A percentile compares a stretch with the other conserved stretches of the same genome.
Conservation (phyloP, 2,329 filamentous ascomycete species). For the Sphaerulina populicola region DNA sequence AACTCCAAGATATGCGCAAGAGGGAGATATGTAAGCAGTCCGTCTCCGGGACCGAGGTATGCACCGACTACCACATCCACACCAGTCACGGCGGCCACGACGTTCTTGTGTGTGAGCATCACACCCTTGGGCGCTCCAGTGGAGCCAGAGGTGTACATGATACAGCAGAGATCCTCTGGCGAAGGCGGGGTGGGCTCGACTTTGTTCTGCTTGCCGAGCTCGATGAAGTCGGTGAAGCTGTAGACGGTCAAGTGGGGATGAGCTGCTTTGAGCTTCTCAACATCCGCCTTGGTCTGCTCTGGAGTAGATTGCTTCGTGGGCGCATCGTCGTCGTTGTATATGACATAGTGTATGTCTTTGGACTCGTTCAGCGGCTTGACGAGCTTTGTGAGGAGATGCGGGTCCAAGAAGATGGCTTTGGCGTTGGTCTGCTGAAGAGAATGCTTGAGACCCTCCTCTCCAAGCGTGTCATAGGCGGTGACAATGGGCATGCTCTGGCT, state of each 20-base stretch:
- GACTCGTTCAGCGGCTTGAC: conserved; percentile 48
- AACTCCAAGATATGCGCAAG: conserved; percentile 95
- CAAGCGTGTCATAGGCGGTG: conserved; percentile 89
- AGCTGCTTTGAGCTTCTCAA: conserved; percentile 47
- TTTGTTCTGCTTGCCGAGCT: conserved; percentile 56
- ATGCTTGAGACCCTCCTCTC: conserved; percentile 73
- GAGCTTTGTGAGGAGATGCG: conserved; percentile 55
- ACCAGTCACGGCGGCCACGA: conserved; percentile 75
- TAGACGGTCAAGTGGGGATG: conserved; percentile 47
- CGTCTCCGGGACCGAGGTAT: conserved; percentile 68
- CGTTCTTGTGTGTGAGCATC: conserved; percentile 68
- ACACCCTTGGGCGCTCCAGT: conserved; percentile 87
- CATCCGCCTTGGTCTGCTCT: conserved; percentile 45
- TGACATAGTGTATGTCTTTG: conserved; percentile 49
- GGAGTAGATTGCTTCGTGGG: conserved; percentile 27
- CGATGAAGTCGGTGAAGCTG: conserved; percentile 49
- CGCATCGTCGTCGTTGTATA: conserved; percentile 49
- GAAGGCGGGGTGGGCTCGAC: conserved; percentile 63
- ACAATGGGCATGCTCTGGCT: conserved; percentile 88
- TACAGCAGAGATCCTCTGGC: conserved; percentile 71
- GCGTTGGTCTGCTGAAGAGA: conserved; percentile 74
- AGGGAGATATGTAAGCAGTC: conserved; percentile 81
- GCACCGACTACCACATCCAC: conserved; percentile 69
- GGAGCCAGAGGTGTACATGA: conserved; percentile 77
- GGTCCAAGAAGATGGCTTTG: conserved; percentile 78